Percentiles rank a stretch among this genome's conserved stretches.
Conservation (phyloP, 179 eudicot species). For the Silene coronaria region DNA sequence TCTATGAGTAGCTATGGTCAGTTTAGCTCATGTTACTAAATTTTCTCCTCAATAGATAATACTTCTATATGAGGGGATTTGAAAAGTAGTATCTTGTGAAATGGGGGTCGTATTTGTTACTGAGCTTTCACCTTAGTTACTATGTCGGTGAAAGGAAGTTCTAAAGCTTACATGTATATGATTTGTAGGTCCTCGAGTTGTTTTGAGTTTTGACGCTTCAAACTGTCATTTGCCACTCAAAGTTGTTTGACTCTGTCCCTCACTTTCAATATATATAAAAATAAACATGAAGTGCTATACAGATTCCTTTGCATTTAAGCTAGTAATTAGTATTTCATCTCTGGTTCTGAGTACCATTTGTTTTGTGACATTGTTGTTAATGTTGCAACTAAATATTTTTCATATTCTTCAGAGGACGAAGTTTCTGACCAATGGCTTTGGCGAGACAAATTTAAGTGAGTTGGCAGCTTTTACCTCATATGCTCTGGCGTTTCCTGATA, state of each 20-base stretch:
- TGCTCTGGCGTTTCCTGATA: constrained; percentile 80
- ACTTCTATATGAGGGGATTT: background rate
- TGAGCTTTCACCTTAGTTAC: background rate
- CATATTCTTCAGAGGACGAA: constrained; percentile 48
- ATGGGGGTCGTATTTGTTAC: background rate
- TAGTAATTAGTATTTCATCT: background rate
- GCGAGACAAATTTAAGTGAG: constrained; percentile 89
- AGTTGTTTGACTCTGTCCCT: background rate
- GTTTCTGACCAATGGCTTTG: constrained; percentile 45
- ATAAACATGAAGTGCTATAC: background rate
- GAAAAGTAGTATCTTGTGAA: background rate
- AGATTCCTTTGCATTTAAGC: background rate
- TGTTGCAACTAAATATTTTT: constrained; percentile 6
- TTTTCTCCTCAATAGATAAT: background rate
- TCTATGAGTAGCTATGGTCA: background rate
- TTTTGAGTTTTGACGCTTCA: background rate
- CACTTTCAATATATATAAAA: background rate
- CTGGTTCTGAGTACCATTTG: background rate
- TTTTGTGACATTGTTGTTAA: constrained; percentile 3
- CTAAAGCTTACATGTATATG: background rate
- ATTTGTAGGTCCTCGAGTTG: background rate
- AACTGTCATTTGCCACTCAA: background rate
- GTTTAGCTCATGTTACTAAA: background rate
- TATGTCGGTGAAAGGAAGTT: background rate
- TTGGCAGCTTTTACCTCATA: constrained; percentile 89